These are phyloP conservation scores for Sporothrix brasiliensis DNA, from an alignment of 2,329 filamentous ascomycete genomes.

Conservation along the genomic window DNA sequence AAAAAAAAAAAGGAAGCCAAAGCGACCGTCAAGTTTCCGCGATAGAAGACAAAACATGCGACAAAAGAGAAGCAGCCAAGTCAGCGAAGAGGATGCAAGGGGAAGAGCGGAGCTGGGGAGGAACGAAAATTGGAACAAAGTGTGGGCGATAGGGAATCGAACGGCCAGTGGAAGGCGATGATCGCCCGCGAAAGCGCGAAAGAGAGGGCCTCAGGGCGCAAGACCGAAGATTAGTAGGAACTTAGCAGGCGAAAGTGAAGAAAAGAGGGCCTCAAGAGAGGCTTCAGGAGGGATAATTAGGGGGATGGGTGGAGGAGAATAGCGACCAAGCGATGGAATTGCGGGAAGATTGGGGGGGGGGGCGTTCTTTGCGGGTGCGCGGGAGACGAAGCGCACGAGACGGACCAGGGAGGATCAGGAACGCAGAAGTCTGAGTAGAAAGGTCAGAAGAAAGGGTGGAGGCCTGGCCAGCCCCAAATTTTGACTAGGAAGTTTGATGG, in stretches of 20 bases:
- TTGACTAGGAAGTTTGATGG: slow-evolving; percentile 22
- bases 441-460: background rate
- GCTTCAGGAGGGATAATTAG: slow-evolving; percentile 7
- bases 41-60: slow-evolving; percentile 14
- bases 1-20: background rate
- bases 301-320: slow-evolving; percentile 13
- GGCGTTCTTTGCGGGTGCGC: background rate
- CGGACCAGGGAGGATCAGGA: background rate
- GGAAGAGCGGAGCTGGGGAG: slow-evolving; percentile 1
- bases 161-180: slow-evolving; percentile 22
- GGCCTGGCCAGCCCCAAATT: slow-evolving; percentile 6
- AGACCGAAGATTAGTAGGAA: slow-evolving; percentile 1
- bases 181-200: slow-evolving; percentile 15
- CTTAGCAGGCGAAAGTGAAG: background rate
- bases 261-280: background rate
- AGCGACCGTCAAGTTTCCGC: background rate
- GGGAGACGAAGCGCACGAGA: background rate
- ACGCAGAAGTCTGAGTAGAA: background rate
- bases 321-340: background rate
- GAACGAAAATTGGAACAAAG: slow-evolving; percentile 1
- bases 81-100: background rate
- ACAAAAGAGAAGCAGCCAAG: slow-evolving; percentile 11
- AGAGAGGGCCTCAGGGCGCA: slow-evolving; percentile 3
- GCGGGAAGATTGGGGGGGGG: slow-evolving; percentile 17
- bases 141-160: slow-evolving; percentile 20